Evolutionary conservation across 2,329 filamentous ascomycete species (phyloP).

Genomic region (Aspergillus flavus): DNA sequence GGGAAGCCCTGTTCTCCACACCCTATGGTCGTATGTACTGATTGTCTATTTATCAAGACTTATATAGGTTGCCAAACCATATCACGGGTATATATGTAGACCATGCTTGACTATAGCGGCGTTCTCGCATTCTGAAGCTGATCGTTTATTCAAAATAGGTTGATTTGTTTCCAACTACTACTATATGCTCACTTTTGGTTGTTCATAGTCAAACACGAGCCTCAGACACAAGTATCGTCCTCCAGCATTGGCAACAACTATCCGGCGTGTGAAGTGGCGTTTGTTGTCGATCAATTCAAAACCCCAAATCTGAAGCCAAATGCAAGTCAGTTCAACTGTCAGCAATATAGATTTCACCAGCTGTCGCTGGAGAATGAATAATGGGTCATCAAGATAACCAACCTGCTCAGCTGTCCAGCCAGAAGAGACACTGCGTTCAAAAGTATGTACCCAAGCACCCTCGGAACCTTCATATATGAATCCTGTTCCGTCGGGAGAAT

Average conservation of each 20-base stretch:
- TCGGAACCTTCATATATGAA: background rate
- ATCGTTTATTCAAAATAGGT: background rate
- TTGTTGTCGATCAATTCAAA: background rate
- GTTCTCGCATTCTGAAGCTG: background rate
- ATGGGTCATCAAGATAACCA: background rate
- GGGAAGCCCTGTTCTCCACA: no score
- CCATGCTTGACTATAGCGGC: background rate
- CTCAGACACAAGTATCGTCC: background rate
- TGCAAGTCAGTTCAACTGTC: background rate
- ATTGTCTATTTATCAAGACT: no score
- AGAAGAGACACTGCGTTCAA: background rate
- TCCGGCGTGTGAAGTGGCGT: background rate
- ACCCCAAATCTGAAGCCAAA: background rate
- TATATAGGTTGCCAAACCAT: no score
- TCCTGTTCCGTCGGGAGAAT: background rate
- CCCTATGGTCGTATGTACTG: no score
- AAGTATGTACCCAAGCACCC: background rate
- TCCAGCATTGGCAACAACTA: background rate
- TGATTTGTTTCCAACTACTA: no score
- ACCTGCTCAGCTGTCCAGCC: background rate
- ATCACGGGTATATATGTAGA: no score
- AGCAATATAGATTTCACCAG: background rate
- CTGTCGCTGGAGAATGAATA: background rate
- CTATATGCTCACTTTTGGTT: background rate
- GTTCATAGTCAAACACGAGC: background rate